A percentile compares a stretch with the other conserved stretches of the same genome.
Evolutionary conservation across 169 alveolate species (phyloP).

Genomic region (Cryptosporidium ubiquitum): DNA sequence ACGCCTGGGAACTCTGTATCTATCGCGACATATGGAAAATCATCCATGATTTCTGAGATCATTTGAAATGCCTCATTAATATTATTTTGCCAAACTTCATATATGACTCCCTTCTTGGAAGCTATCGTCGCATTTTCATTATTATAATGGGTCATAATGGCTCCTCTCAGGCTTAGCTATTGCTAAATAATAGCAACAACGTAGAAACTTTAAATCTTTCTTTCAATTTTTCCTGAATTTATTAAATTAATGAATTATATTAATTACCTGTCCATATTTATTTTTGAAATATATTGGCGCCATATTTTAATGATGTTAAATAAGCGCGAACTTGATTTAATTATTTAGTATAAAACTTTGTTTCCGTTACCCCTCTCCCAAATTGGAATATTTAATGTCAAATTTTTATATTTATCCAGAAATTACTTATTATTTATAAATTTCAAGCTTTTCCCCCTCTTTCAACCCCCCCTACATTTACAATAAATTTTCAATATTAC

Average conservation of each 20-base stretch:
- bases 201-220: not conserved
- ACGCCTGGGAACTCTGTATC: slow-evolving; percentile 95
- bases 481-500: not conserved
- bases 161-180: slow-evolving; percentile 27
- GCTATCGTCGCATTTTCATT: not conserved
- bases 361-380: not conserved
- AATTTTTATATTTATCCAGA: not conserved
- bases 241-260: not conserved
- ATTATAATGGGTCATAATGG: slow-evolving; percentile 18
- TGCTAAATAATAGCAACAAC: slow-evolving; percentile 48
- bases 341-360: not conserved
- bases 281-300: not conserved
- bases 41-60: slow-evolving; percentile 91
- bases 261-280: not conserved
- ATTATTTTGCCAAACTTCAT: slow-evolving; percentile 67
- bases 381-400: not conserved
- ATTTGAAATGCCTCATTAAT: slow-evolving; percentile 88
- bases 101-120: slow-evolving; percentile 16
- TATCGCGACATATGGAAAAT: slow-evolving; percentile 89
- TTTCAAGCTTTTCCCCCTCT: not conserved
- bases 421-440: too few relatives aligned
- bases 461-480: not conserved
- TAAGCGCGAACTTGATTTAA: not conserved
- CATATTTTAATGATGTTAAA: not conserved
- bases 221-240: not conserved